Base-by-base conservation (phyloP, 2,329 filamentous ascomycete species). In the Verticillium dahliae region DNA sequence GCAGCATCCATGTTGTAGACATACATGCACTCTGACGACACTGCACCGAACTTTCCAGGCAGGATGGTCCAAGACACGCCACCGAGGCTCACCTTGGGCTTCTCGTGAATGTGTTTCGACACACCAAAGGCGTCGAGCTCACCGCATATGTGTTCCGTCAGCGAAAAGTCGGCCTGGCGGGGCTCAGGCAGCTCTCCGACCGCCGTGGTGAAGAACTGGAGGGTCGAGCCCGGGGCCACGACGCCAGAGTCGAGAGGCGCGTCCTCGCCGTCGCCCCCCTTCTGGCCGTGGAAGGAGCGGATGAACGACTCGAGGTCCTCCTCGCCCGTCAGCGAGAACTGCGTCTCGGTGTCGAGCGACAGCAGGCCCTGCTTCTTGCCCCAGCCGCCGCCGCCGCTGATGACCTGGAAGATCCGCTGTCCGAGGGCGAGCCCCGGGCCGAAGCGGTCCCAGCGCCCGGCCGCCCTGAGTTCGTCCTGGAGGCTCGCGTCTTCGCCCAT, bases 361-460 rank as follows among this genome's bases (percentile, higher is more conserved):
- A 96, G 76, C 0, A 96, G 77, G 0, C 91, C 91, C 68, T 89
- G 86, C 72, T 94, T 95, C 61, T 84, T 79, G 15, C 91, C 91
- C 91, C 91, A 96, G 22, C 91, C 91, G 52, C 91, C 91, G 56
- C 91, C 91, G 4, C 91, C 91, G 68, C 90, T 92, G 65, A 93
- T 57, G 59, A 41, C 6, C 41, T 33, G 35, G 63, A 15, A 38
- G 31, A 57, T 14, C 61, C 45, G 45, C 18, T 50, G 45, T 4
- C 45, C 45, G 7, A 22, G 11, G 45, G 7, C 18, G 6, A 50
- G 11, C 45, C 45, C 18, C n/a, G 11, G 22, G n/a, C 4, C 22
- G 45, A 50, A 50, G 33, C 62, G 31, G 15, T 52, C 27, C 37
- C 66, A 63, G 39, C 65, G 63, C n/a, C 60, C 33, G 41, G 62